Evolutionary conservation across 192 early-diverging fungal genomes (phyloP), one percentile per base, ranked within the genome.

Genomic region (Paraglomus occultum): DNA sequence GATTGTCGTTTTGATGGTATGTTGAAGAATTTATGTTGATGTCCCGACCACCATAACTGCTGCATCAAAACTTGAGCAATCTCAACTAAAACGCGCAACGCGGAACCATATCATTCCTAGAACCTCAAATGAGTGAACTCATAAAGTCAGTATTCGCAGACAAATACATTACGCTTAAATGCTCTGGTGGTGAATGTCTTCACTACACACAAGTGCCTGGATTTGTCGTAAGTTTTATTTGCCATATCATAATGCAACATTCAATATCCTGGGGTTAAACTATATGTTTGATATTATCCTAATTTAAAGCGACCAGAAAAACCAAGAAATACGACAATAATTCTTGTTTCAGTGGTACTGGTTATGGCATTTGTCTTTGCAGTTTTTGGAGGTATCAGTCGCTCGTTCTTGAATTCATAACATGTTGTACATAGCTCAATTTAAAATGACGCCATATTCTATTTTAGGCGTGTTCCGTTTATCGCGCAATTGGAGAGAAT

Each of bases 171-270:
- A 86, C 85, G 38, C 81, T 97, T 73, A 64, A 76, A 17, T 97
- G 95, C 67, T 72, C 77, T 53, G 87, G 89, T 45, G 93, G 95
- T 31, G 92, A 95, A 77, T 97, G 95, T 71, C 67, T 95, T 53
- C 92, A 95, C 75, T 90, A 90, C 65, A 90, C 87, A 31, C 86
- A 92, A 74, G 81, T 95, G n/a, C 95, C 95, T 5, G 90, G 87
- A 17, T 93, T 90, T 70, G 72, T 73, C 10, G 76, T 77, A 64
- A 54, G 52, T n/a, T 18, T 15, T 51, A 39, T 22, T 40, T 5
- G 8, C 17, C 38, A 11, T 8, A 53, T 52, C 18, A 17, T 4
- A 38, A 39, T 51, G 4, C 31, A 31, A 31, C 31, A 31, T 31
- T 31, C 31, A 2, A 31, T 31, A 31, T 31, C 31, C 31, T 31